Conservation (phyloP, 2,329 filamentous ascomycete species). For the Trichoderma simmonsii region DNA sequence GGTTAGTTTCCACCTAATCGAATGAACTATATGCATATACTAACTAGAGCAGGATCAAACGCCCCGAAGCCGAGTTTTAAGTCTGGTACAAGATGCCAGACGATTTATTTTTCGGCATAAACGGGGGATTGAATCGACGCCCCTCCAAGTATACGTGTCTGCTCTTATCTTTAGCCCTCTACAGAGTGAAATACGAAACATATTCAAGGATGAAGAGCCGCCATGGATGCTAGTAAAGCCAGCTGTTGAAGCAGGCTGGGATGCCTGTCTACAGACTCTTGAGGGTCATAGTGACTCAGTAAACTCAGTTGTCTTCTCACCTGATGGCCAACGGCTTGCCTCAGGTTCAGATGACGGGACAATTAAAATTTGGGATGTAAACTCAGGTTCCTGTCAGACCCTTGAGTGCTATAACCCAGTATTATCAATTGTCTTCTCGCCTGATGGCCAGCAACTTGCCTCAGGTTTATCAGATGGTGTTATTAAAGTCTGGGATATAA, state of each 20-base stretch:
- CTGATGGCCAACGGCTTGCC: neutral
- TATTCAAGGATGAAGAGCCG: neutral
- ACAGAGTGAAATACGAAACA: neutral
- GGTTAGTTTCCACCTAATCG: neutral
- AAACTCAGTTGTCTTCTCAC: constrained; percentile 2
- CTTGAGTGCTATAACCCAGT: constrained; percentile 10
- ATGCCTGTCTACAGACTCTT: neutral
- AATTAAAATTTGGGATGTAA: constrained; percentile 4
- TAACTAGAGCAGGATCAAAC: neutral
- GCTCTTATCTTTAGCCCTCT: neutral
- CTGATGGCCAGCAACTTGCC: neutral
- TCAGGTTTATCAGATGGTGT: neutral
- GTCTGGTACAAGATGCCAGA: neutral
- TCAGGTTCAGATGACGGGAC: neutral
- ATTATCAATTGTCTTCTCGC: neutral
- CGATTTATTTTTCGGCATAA: neutral
- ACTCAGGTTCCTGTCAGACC: neutral
- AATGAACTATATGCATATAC: neutral
- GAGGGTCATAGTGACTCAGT: neutral
- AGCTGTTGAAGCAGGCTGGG: neutral
- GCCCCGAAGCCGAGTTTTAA: neutral
- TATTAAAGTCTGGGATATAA: neutral
- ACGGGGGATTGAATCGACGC: neutral
- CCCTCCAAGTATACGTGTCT: constrained; percentile 10
- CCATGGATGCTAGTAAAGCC: neutral